Conservation (phyloP, 1,284 basidiomycete species). For the Fomitopsis betulina region DNA sequence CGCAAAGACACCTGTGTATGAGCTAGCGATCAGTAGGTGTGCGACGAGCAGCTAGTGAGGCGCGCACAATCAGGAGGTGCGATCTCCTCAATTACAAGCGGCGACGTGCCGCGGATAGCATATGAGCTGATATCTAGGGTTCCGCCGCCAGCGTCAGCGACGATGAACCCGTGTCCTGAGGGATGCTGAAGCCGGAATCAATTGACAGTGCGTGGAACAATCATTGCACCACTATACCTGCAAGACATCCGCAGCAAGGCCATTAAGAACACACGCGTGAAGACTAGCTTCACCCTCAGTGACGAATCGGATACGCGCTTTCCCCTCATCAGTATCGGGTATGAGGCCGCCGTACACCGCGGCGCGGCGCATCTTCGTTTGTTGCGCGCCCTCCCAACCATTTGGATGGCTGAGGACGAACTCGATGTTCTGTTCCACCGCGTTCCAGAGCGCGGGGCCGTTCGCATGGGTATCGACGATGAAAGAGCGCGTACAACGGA, state of each 20-base stretch:
- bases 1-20: conserved; percentile 58
- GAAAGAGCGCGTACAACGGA: conserved; percentile 64
- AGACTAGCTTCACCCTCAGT: conserved; percentile 79
- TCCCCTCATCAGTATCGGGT: conserved; percentile 65
- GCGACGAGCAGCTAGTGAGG: background rate
- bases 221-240: conserved; percentile 38
- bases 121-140: conserved; percentile 78
- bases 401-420: conserved; percentile 76
- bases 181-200: conserved; percentile 40
- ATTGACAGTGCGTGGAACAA: background rate
- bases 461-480: conserved; percentile 74
- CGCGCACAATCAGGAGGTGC: conserved; percentile 72
- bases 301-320: conserved; percentile 68
- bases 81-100: conserved; percentile 74
- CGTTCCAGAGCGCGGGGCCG: conserved; percentile 57
- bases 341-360: conserved; percentile 65
- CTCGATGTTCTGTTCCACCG: conserved; percentile 61
- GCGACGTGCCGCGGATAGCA: conserved; percentile 58
- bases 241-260: conserved; percentile 68
- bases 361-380: conserved; percentile 68
- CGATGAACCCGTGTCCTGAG: conserved; percentile 68
- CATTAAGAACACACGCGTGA: conserved; percentile 72
- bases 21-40: conserved; percentile 5
- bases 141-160: conserved; percentile 76
- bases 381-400: conserved; percentile 79